These are phyloP conservation scores for Verticillium nubilum DNA, from an alignment of 2,329 filamentous ascomycete genomes.

Conservation along the genomic window DNA sequence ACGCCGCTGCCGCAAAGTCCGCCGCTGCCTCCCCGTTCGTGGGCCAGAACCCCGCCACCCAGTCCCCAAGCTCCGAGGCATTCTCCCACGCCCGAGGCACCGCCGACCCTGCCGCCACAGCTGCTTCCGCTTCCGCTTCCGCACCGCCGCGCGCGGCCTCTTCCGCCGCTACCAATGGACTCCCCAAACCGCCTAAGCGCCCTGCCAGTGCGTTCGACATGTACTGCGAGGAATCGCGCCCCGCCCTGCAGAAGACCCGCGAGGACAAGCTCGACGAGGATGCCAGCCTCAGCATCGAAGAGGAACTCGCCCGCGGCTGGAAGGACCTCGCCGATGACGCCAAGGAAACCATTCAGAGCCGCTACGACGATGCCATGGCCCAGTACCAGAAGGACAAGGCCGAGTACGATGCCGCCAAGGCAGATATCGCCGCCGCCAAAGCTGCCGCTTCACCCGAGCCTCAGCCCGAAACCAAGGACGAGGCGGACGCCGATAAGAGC, in stretches of 20 bases:
- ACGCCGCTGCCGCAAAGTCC: slow-evolving; percentile 28
- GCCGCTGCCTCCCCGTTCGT: slow-evolving; percentile 31
- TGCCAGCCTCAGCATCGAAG: slow-evolving; percentile 36
- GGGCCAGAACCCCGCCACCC: slow-evolving; percentile 38
- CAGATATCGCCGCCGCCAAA: background rate
- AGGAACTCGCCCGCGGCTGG: slow-evolving; percentile 50
- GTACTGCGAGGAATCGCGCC: slow-evolving; percentile 46
- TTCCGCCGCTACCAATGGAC: slow-evolving; percentile 28
- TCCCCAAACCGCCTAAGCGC: slow-evolving; percentile 33
- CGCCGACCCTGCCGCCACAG: slow-evolving; percentile 26
- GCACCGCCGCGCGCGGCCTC: background rate
- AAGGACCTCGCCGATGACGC: slow-evolving; percentile 44
- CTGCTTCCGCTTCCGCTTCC: slow-evolving; percentile 8
- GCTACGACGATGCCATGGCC: slow-evolving; percentile 31
- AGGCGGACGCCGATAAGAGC: slow-evolving; percentile 14
- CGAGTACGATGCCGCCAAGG: slow-evolving; percentile 14
- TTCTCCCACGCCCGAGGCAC: slow-evolving; percentile 42
- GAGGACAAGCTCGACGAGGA: slow-evolving; percentile 28
- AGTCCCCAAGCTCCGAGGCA: slow-evolving; percentile 46
- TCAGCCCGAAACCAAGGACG: slow-evolving; percentile 17
- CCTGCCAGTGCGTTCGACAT: slow-evolving; percentile 48
- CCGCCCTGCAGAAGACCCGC: slow-evolving; percentile 21
- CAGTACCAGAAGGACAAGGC: slow-evolving; percentile 39
- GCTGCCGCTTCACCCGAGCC: slow-evolving; percentile 20
- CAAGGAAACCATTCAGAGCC: slow-evolving; percentile 42